Evolutionary conservation across 2,329 filamentous ascomycete genomes (phyloP).

Genomic region (Phialophora verrucosa): DNA sequence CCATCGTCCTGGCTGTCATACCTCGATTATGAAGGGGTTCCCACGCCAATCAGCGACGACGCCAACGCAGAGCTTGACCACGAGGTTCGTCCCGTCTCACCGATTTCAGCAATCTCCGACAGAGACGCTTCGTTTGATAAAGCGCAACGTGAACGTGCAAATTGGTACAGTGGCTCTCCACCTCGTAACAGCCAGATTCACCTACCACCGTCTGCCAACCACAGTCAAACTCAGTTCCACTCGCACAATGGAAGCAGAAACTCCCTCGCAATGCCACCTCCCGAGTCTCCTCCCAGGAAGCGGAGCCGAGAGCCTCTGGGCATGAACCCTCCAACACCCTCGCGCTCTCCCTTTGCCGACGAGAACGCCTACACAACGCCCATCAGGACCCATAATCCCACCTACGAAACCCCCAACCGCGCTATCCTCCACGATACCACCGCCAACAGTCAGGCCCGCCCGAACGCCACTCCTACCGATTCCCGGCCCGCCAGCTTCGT

Average conservation of each 20-base stretch:
- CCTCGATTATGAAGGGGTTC: conserved; percentile 39
- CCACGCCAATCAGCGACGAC: conserved; percentile 32
- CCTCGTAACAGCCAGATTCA: conserved; percentile 25
- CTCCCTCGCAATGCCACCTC: conserved; percentile 24
- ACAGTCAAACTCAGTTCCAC: conserved; percentile 10
- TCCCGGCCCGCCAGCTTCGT: conserved; percentile 41
- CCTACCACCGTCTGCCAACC: conserved; percentile 10
- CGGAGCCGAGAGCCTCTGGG: conserved; percentile 49
- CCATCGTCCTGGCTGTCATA: conserved; percentile 40
- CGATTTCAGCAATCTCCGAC: conserved; percentile 33
- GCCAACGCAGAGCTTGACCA: conserved; percentile 32
- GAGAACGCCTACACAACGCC: conserved; percentile 33
- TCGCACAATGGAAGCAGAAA: conserved; percentile 19
- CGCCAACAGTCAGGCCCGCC: conserved; percentile 43
- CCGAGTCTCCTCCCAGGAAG: conserved; percentile 30
- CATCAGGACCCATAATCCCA: conserved; percentile 2
- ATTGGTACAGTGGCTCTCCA: conserved; percentile 32
- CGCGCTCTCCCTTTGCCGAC: conserved; percentile 41
- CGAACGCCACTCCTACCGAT: conserved; percentile 8
- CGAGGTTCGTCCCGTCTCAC: conserved; percentile 36
- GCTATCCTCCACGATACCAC: conserved; percentile 37
- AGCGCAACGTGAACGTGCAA: conserved; percentile 28
- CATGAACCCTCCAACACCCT: conserved; percentile 55
- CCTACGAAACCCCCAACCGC: conserved; percentile 2
- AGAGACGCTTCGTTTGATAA: conserved; percentile 28